Evolutionary conservation across 2,329 filamentous ascomycete species (phyloP).

Genomic region (Colletotrichum acutatum): DNA sequence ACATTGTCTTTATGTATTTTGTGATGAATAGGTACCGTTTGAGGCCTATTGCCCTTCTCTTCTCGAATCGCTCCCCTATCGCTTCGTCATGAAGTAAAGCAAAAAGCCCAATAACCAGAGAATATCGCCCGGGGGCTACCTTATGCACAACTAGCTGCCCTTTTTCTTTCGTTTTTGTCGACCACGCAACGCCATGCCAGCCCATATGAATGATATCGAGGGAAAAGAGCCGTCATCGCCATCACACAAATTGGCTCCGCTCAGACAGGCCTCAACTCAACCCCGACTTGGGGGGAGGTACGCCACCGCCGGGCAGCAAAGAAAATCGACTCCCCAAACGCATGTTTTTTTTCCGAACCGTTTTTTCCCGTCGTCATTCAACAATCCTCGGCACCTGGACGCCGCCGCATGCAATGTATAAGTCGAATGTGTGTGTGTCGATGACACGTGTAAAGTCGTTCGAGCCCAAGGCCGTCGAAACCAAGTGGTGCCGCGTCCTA

Average conservation of each 20-base stretch:
- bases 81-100: slow-evolving; percentile 8
- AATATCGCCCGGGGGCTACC: slow-evolving; percentile 18
- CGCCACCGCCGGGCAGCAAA: slow-evolving; percentile 17
- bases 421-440: slow-evolving; percentile 12
- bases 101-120: slow-evolving; percentile 11
- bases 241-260: slow-evolving; percentile 16
- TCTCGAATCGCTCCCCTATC: background rate
- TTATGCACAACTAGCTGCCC: slow-evolving; percentile 19
- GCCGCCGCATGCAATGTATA: slow-evolving; percentile 31
- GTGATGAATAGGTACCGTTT: background rate
- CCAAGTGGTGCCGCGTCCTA: slow-evolving; percentile 2
- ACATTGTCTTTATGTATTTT: background rate
- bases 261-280: background rate
- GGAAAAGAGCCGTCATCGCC: slow-evolving; percentile 22
- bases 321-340: slow-evolving; percentile 12
- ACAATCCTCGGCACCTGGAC: slow-evolving; percentile 15
- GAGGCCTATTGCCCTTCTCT: background rate
- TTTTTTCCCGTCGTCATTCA: slow-evolving; percentile 18
- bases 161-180: slow-evolving; percentile 24
- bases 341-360: slow-evolving; percentile 15
- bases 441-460: background rate
- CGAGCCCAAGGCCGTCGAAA: slow-evolving; percentile 10
- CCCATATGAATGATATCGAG: slow-evolving; percentile 21
- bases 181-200: slow-evolving; percentile 34
- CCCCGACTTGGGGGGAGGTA: background rate